Evolutionary conservation across 495 filamentous ascomycete genomes (phyloP).

Genomic region (Neurospora discreta): DNA sequence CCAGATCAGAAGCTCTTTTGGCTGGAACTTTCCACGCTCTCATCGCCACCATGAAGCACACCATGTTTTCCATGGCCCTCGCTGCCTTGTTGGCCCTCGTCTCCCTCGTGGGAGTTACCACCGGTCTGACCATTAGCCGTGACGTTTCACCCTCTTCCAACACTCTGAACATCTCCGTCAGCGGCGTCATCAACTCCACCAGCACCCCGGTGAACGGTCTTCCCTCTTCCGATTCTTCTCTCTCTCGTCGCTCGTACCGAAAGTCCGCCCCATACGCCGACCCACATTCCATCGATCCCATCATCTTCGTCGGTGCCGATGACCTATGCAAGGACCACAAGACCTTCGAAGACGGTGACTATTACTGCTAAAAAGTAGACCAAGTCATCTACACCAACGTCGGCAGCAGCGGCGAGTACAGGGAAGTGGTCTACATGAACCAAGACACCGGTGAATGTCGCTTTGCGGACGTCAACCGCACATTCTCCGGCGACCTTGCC

Average conservation of each 20-base stretch:
- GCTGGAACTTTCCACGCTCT: not conserved
- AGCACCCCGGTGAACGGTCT: too few relatives aligned
- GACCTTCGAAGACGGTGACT: conserved; percentile 24
- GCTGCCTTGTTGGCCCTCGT: not conserved
- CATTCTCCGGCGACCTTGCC: conserved; percentile 45
- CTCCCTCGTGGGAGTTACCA: not conserved
- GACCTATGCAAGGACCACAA: conserved; percentile 6
- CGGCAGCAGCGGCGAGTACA: conserved; percentile 45
- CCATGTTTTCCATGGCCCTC: not conserved
- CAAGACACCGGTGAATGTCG: conserved; percentile 40
- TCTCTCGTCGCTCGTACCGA: too few relatives aligned
- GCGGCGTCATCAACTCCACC: too few relatives aligned
- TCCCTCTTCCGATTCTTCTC: not conserved
- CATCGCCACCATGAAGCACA: fast-evolving
- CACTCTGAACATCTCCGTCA: too few relatives aligned
- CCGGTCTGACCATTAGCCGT: fast-evolving
- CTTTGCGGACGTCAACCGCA: conserved; percentile 16
- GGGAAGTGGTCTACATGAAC: conserved; percentile 49
- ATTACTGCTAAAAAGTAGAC: conserved; percentile 47
- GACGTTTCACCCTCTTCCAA: too few relatives aligned
- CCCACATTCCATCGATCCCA: not conserved
- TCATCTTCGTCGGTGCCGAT: not conserved
- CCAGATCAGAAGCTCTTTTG: too few relatives aligned
- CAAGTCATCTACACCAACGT: conserved; percentile 50
- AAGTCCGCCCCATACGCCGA: not conserved